These are phyloP conservation scores for Moniliella sp. DNA, from an alignment of 1,284 basidiomycete genomes.

Conservation along the genomic window DNA sequence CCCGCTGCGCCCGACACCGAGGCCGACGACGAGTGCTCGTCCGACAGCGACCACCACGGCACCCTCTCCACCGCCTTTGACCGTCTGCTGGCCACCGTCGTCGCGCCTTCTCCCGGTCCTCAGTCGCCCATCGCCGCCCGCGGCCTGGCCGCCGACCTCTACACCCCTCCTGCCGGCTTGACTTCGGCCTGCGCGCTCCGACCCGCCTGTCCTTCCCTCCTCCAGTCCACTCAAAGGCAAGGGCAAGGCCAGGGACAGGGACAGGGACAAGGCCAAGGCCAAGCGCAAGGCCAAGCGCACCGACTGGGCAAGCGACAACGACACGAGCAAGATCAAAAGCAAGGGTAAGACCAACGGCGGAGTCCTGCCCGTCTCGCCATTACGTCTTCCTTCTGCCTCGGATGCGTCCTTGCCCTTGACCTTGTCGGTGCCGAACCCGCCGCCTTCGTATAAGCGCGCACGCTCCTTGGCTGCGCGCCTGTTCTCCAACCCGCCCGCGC, in stretches of 20 bases:
- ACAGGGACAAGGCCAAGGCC: background rate
- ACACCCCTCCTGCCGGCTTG: background rate
- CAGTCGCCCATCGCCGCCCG: background rate
- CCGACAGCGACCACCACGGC: too few species aligned
- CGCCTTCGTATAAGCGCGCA: too few species aligned
- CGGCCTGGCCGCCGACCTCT: background rate
- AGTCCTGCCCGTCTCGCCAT: too few species aligned
- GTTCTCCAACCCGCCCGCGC: too few species aligned
- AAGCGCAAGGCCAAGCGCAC: background rate
- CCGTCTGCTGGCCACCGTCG: too few species aligned
- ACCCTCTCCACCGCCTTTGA: too few species aligned
- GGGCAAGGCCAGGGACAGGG: background rate
- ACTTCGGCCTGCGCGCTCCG: background rate
- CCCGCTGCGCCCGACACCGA: too few species aligned
- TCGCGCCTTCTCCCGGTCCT: too few species aligned
- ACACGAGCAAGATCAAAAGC: too few species aligned
- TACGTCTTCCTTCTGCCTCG: background rate
- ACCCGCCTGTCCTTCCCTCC: constrained; percentile 1
- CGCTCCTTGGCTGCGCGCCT: too few species aligned
- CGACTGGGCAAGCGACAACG: background rate
- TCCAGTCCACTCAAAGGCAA: constrained; percentile 2
- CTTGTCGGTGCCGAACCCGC: background rate
- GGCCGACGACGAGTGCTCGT: too few species aligned
- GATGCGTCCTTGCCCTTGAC: background rate
- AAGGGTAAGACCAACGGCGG: too few species aligned